Evolutionary conservation across 75 land plant genomes (phyloP), one percentile per base, ranked within the genome.

Genomic region (Sequoiadendron giganteum): DNA sequence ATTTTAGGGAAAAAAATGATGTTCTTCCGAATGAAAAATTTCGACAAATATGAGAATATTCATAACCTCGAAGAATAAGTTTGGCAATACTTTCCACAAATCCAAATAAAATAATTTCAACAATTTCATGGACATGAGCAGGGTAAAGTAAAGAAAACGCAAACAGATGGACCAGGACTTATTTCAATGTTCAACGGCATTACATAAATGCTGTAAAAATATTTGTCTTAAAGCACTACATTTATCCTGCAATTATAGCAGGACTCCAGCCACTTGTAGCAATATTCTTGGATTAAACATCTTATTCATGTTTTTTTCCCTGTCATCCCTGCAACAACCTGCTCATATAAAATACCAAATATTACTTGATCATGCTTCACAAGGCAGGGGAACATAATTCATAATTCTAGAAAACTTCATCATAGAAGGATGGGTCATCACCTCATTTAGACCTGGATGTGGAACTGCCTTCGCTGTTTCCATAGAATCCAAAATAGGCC

Each of bases 321-420:
- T 28, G 95, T 91, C 92, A 94, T 87, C 13, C 93, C 92, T 79
- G 95, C 93, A 86, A 94, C 95, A 43, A 94, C 95, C 95, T 94
- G 90, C 86, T 87, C 85, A 42, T 28, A 32, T 36, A 56, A 49
- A 75, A 81, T 47, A 19, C 19, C 52, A n/a, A 65, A 68, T 48
- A 32, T 5, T 70, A 48, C 52, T 25, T 16, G 80, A 77, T 49
- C 40, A 54, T 16, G 39, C 40, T 38, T 43, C 16, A 28, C 70
- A 39, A 80, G 18, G 48, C 55, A 42, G 54, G 32, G 55, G 61
- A 61, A 30, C 13, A 38, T 38, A 38, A 15, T 61, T 38, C 10
- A 72, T 8, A 40, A n/a, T 36, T 34, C 32, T 40, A 30, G 7
- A 38, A 54, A 38, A 86, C 19, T 43, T 21, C 18, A 45, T 3